Evolutionary conservation across 1,284 basidiomycete species (phyloP).

Genomic region (Limonomyces culmigenus): DNA sequence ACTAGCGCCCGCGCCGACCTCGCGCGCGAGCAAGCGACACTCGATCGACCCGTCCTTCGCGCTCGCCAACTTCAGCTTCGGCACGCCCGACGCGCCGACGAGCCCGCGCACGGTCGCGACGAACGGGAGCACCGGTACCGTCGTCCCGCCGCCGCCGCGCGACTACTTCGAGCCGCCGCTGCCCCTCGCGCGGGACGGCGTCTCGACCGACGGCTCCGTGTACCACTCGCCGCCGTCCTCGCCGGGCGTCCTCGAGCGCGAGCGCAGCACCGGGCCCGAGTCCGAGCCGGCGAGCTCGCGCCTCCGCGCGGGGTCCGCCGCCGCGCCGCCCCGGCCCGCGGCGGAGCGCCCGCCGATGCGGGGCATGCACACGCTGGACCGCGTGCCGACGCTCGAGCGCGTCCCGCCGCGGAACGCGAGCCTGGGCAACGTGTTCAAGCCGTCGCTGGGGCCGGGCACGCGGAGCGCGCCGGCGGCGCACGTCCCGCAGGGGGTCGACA

Average conservation of each 20-base stretch:
- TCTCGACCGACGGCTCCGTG: neutral
- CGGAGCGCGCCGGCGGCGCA: constrained; percentile 20
- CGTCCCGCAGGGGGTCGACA: constrained; percentile 54
- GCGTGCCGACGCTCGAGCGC: constrained; percentile 7
- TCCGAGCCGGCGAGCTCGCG: neutral
- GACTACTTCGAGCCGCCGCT: no score
- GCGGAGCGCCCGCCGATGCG: constrained; percentile 2
- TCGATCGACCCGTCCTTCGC: constrained; percentile 25
- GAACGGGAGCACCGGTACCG: constrained; percentile 5
- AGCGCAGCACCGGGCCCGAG: neutral
- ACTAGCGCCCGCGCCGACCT: constrained; percentile 11
- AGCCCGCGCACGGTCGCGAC: neutral
- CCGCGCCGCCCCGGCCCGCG: neutral
- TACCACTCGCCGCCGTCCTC: neutral
- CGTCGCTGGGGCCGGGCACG: neutral
- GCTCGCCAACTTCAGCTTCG: constrained; percentile 13
- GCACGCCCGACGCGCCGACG: constrained; percentile 6
- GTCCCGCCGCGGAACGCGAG: constrained; percentile 9
- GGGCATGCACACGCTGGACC: no score
- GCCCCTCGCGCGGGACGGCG: neutral
- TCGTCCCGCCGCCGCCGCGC: constrained; percentile 21
- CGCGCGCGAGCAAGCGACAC: constrained; percentile 19
- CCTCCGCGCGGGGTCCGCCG: neutral
- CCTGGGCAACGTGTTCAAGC: no score
- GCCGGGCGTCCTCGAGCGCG: neutral